A percentile compares a stretch with the other conserved stretches of the same genome.
These are phyloP conservation scores for Geranium rotundifolium DNA, from an alignment of 345 rosid genomes.

Conservation along the genomic window DNA sequence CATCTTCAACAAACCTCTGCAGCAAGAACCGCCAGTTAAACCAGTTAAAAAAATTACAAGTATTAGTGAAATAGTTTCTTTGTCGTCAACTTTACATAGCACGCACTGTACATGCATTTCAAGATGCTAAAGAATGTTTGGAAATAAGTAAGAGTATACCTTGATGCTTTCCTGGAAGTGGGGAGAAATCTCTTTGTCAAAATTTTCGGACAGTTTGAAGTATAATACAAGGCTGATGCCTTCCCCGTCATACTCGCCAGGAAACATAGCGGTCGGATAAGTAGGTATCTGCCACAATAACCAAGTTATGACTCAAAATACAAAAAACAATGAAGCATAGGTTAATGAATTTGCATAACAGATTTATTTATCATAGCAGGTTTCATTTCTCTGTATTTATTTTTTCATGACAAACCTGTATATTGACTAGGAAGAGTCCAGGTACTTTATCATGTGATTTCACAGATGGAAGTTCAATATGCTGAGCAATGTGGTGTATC, in stretches of 20 bases:
- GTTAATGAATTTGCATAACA: not conserved
- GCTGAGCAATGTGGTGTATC: slow-evolving; percentile 65
- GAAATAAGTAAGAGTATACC: slow-evolving; percentile 21
- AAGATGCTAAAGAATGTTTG: not conserved
- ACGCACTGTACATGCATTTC: not conserved
- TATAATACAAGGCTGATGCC: slow-evolving; percentile 78
- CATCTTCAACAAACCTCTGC: slow-evolving; percentile 65
- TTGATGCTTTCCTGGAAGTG: slow-evolving; percentile 57
- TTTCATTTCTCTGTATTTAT: not conserved
- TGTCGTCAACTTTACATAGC: too few relatives aligned
- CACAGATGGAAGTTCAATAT: slow-evolving; percentile 54
- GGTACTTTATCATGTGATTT: slow-evolving; percentile 37
- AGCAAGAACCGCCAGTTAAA: slow-evolving; percentile 7
- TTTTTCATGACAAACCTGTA: slow-evolving; percentile 31
- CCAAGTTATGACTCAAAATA: not conserved
- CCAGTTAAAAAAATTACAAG: too few relatives aligned
- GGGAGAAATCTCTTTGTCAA: slow-evolving; percentile 42
- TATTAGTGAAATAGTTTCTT: too few relatives aligned
- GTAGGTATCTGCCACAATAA: slow-evolving; percentile 41
- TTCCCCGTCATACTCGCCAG: slow-evolving; percentile 55
- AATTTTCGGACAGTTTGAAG: slow-evolving; percentile 47
- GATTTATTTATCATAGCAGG: not conserved
- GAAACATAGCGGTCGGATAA: slow-evolving; percentile 60
- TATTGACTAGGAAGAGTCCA: slow-evolving; percentile 49
- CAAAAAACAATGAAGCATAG: not conserved